These are phyloP conservation scores for Fusarium mangiferae DNA, from an alignment of 2,329 filamentous ascomycete species.

Conservation along the genomic window DNA sequence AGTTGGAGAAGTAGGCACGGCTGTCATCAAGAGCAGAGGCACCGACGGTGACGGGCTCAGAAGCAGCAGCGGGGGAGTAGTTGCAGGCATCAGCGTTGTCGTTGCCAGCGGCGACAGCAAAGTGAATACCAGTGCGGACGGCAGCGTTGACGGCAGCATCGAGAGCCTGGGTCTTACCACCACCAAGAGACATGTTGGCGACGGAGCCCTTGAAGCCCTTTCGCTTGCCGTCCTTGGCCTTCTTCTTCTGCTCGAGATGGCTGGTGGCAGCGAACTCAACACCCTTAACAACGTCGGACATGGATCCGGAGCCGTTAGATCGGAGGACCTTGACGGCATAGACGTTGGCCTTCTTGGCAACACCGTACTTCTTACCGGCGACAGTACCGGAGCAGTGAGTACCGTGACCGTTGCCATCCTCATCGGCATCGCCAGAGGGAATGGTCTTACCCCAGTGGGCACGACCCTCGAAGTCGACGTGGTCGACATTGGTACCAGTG, in stretches of 20 bases:
- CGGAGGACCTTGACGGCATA: constrained; percentile 98
- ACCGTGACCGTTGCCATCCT: constrained; percentile 97
- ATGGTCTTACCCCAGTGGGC: constrained; percentile 98
- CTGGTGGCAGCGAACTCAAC: constrained; percentile 91
- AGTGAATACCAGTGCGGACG: constrained; percentile 91
- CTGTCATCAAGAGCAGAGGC: constrained; percentile 92
- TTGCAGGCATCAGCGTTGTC: constrained; percentile 99
- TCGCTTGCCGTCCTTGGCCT: constrained; percentile 86
- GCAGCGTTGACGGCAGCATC: constrained; percentile 95
- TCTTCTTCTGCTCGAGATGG: constrained; percentile 79
- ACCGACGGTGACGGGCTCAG: constrained; percentile 93
- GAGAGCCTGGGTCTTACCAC: constrained; percentile 93
- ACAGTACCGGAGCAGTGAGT: constrained; percentile 99
- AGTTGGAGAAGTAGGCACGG: constrained; percentile 99
- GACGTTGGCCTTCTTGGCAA: constrained; percentile 97
- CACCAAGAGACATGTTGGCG: constrained; percentile 99
- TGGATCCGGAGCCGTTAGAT: constrained; percentile 96
- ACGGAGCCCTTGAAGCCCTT: constrained; percentile 99
- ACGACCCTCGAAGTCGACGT: constrained; percentile 97
- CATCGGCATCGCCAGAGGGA: constrained; percentile 82
- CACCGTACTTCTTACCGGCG: constrained; percentile 98
- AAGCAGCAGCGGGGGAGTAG: constrained; percentile 95
- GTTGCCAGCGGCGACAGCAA: constrained; percentile 97
- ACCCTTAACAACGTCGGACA: constrained; percentile 98
- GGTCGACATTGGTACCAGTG: constrained; percentile 91